Evolutionary conservation across 768 basidiomycete species (phyloP).

Genomic region (Hirschioporus abietinus): DNA sequence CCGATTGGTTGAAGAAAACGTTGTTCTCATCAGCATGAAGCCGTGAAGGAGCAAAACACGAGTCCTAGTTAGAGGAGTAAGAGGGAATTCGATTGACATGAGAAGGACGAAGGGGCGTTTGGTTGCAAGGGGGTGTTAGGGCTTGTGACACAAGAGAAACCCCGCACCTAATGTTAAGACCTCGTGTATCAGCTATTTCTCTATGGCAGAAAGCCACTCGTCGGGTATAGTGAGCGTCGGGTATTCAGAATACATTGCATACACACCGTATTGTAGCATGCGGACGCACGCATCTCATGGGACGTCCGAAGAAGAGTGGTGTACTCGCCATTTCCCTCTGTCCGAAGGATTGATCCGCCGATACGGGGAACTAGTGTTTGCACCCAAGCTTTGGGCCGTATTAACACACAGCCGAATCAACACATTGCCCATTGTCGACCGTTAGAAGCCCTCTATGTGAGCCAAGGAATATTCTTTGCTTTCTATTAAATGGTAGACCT

Average conservation of each 20-base stretch:
- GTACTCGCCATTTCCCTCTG: not conserved
- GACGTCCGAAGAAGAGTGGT: not conserved
- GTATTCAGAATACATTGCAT: not conserved
- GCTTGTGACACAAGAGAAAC: not conserved
- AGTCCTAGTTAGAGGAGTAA: not conserved
- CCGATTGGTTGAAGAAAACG: not conserved
- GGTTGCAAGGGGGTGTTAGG: not conserved
- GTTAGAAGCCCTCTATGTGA: not conserved
- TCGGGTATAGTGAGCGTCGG: conserved; percentile 1
- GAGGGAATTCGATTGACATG: not conserved
- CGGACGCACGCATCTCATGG: not conserved
- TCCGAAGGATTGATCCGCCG: not conserved
- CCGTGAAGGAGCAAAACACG: not conserved
- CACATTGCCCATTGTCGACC: not conserved
- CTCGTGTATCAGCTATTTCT: not conserved
- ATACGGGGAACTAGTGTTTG: not conserved
- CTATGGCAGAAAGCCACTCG: not conserved
- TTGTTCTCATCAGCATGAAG: not conserved
- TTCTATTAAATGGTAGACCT: not conserved
- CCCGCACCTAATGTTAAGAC: not conserved
- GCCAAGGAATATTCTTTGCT: not conserved
- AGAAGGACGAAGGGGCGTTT: not conserved
- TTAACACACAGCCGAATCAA: not conserved
- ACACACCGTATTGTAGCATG: conserved; percentile 1
- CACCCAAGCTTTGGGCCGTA: not conserved